These are phyloP conservation scores for Saitozyma sp. DNA, from an alignment of 768 basidiomycete genomes.

Conservation along the genomic window DNA sequence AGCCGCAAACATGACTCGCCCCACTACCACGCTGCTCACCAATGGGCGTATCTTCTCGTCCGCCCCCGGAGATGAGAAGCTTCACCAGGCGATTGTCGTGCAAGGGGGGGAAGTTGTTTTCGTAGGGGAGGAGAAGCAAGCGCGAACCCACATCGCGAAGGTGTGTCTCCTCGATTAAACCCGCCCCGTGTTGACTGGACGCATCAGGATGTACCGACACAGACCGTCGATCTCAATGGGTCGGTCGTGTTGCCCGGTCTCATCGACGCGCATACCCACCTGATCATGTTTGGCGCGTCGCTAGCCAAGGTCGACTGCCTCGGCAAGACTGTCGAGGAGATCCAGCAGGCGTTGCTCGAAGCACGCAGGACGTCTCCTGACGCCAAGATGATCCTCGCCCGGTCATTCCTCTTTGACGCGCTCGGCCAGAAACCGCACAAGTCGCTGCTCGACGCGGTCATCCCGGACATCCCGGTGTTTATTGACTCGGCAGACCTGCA, in stretches of 20 bases:
- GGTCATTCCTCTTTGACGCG: constrained; percentile 17
- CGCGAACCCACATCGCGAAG: background rate
- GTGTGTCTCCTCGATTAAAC: background rate
- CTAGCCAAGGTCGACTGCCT: constrained; percentile 7
- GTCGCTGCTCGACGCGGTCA: constrained; percentile 20
- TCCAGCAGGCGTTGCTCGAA: constrained; percentile 11
- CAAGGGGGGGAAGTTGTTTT: constrained; percentile 3
- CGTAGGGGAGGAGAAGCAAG: constrained; percentile 6
- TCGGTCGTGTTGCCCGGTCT: constrained; percentile 24
- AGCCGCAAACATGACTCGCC: too few species aligned
- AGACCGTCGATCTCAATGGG: constrained; percentile 12
- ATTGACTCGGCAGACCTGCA: constrained; percentile 29
- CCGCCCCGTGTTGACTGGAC: too few species aligned
- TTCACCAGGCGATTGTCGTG: constrained; percentile 14
- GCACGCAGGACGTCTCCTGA: constrained; percentile 6
- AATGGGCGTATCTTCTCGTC: constrained; percentile 28
- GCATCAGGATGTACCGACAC: background rate
- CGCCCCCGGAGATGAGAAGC: background rate
- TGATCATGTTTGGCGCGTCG: constrained; percentile 20
- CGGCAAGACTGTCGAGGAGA: constrained; percentile 7
- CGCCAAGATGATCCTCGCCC: constrained; percentile 9
- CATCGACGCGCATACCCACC: constrained; percentile 32
- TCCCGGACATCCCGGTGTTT: constrained; percentile 24
- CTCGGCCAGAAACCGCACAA: constrained; percentile 14
- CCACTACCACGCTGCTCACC: constrained; percentile 2